Evolutionary conservation across 345 rosid genomes (phyloP).

Genomic region (Odontarrhena argentea): DNA sequence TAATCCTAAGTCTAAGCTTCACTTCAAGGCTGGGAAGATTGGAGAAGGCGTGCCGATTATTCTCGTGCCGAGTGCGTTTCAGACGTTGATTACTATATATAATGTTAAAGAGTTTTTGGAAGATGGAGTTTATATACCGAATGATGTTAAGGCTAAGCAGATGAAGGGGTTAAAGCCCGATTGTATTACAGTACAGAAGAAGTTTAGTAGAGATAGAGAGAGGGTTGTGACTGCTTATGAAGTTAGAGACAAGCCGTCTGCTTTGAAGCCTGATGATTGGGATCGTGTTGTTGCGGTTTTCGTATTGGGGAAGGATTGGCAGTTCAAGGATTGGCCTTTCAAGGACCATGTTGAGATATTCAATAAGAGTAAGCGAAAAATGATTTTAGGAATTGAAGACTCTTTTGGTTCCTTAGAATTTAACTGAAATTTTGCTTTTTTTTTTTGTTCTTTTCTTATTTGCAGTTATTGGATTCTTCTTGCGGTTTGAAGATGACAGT

Average conservation of each 20-base stretch:
- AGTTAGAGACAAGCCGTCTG: conserved; percentile 90
- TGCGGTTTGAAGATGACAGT: conserved; percentile 97
- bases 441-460: not conserved
- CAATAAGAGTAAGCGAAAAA: conserved; percentile 66
- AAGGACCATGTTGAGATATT: conserved; percentile 95
- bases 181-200: conserved; percentile 93
- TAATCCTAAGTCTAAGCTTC: conserved; percentile 60
- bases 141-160: conserved; percentile 84
- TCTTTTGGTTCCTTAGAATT: conserved; percentile 1
- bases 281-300: conserved; percentile 90
- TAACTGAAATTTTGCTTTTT: not conserved
- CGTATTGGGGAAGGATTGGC: conserved; percentile 97
- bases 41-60: conserved; percentile 96
- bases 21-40: conserved; percentile 71
- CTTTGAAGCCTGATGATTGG: conserved; percentile 87
- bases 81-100: conserved; percentile 82
- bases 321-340: conserved; percentile 98
- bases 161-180: conserved; percentile 89
- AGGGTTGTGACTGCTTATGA: conserved; percentile 90
- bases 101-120: conserved; percentile 95
- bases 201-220: conserved; percentile 86
- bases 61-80: conserved; percentile 91
- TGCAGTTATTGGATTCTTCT: conserved; percentile 88
- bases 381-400: not conserved
- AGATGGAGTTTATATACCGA: conserved; percentile 82